These are phyloP conservation scores for Pneumocystis wakefieldiae DNA, from an alignment of 1,139 yeast species.

Conservation along the genomic window DNA sequence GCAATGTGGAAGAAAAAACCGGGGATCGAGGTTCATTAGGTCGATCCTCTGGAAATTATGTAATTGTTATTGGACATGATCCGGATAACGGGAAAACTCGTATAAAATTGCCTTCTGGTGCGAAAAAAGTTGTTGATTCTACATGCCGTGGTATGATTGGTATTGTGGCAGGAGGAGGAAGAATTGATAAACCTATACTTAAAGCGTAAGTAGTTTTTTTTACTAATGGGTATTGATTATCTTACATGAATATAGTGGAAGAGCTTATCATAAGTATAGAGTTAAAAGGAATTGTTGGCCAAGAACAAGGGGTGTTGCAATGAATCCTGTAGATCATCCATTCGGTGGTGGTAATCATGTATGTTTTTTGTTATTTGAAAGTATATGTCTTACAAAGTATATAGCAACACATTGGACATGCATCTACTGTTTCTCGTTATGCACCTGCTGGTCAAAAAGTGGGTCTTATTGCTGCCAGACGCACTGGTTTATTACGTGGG, in stretches of 20 bases:
- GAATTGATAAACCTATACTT: constrained; percentile 97
- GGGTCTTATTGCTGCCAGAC: constrained; percentile 99
- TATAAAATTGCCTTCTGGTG: constrained; percentile 97
- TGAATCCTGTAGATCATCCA: constrained; percentile 99
- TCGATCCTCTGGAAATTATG: constrained; percentile 99
- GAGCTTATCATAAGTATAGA: constrained; percentile 98
- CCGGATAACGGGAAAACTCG: constrained; percentile 98
- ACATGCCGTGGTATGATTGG: constrained; percentile 99
- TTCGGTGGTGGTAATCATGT: constrained; percentile 99
- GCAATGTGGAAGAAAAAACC: constrained; percentile 97
- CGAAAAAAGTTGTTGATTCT: constrained; percentile 89
- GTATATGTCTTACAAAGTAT: background rate
- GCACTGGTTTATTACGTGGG: constrained; percentile 99
- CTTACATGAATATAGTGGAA: constrained; percentile 34
- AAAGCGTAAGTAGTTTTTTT: constrained; percentile 42
- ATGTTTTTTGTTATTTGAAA: constrained; percentile 17
- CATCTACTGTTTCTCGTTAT: constrained; percentile 98
- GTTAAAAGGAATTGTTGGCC: constrained; percentile 99
- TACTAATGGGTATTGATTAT: background rate
- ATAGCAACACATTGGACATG: constrained; percentile 84
- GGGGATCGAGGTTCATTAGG: constrained; percentile 99
- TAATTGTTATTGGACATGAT: constrained; percentile 97
- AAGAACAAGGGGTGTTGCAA: constrained; percentile 99
- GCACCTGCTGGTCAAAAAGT: constrained; percentile 99
- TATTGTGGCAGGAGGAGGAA: constrained; percentile 99